Percentiles rank a stretch among this genome's conserved stretches.
Conservation (phyloP, 2,329 filamentous ascomycete genomes). For the Hypomyces perniciosus region DNA sequence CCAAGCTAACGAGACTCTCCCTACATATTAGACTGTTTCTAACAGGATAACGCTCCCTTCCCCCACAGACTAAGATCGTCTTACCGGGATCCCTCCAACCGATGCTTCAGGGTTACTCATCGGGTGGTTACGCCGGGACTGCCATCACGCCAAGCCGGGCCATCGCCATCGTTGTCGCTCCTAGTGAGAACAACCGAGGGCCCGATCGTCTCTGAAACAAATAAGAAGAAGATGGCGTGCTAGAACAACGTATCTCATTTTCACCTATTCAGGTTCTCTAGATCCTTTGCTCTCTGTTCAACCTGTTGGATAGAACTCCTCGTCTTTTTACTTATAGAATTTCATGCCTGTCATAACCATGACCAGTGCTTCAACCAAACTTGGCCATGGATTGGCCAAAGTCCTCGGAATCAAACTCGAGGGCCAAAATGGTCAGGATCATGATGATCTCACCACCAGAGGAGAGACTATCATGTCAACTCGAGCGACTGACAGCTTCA, state of each 20-base stretch:
- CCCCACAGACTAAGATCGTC: neutral
- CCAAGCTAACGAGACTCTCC: constrained; percentile 3
- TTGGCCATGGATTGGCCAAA: constrained; percentile 72
- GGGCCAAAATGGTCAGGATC: constrained; percentile 28
- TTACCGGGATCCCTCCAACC: constrained; percentile 2
- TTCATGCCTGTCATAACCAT: constrained; percentile 22
- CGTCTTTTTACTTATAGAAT: neutral
- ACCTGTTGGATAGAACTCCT: constrained; percentile 3
- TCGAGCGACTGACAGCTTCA: constrained; percentile 67
- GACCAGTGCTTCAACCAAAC: constrained; percentile 41
- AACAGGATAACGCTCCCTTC: neutral
- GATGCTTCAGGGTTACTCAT: neutral
- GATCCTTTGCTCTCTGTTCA: neutral
- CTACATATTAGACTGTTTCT: neutral
- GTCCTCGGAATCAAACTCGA: constrained; percentile 77
- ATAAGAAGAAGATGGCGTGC: neutral
- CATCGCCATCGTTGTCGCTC: neutral
- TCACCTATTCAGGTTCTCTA: neutral
- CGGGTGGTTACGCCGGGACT: neutral
- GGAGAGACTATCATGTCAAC: constrained; percentile 76
- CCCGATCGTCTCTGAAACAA: neutral
- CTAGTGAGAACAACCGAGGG: neutral
- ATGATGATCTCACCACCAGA: constrained; percentile 56
- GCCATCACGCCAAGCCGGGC: constrained; percentile 1
- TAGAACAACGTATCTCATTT: neutral